These are phyloP conservation scores for Acarospora socialis DNA, from an alignment of 2,329 filamentous ascomycete genomes.

Conservation along the genomic window DNA sequence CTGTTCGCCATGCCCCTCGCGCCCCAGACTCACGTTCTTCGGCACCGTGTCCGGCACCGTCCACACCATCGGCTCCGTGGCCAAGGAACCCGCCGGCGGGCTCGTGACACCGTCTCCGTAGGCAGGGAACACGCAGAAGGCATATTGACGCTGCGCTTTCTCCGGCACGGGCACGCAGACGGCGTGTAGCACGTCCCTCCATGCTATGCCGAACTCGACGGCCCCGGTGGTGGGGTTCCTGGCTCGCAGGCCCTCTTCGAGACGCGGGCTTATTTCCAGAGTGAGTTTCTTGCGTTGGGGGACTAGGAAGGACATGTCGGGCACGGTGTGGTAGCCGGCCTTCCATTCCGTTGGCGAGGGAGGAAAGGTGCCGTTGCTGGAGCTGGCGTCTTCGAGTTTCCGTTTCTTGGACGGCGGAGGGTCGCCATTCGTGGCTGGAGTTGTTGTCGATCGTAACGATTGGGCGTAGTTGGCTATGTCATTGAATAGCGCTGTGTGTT, in stretches of 20 bases:
- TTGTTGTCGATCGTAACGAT: neutral
- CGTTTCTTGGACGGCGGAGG: conserved; percentile 32
- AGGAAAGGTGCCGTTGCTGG: neutral
- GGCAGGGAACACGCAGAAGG: conserved; percentile 45
- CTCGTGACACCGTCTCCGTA: conserved; percentile 30
- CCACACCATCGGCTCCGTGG: conserved; percentile 44
- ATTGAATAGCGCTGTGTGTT: neutral
- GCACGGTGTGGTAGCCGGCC: conserved; percentile 18
- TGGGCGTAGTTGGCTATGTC: conserved; percentile 4
- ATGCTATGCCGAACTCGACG: conserved; percentile 40
- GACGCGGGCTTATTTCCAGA: conserved; percentile 37
- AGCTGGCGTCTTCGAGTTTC: conserved; percentile 24
- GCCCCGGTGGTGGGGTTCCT: conserved; percentile 35
- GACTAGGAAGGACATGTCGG: conserved; percentile 46
- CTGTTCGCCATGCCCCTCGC: conserved; percentile 31
- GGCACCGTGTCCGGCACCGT: conserved; percentile 41
- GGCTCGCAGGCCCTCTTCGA: conserved; percentile 31
- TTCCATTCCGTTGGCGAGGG: conserved; percentile 1
- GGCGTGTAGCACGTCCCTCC: conserved; percentile 32
- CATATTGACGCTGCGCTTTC: conserved; percentile 48
- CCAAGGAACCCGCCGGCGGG: conserved; percentile 26
- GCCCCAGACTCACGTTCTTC: conserved; percentile 29
- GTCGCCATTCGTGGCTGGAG: conserved; percentile 15
- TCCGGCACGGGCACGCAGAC: conserved; percentile 50
- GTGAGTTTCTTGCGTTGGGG: conserved; percentile 51